Evolutionary conservation across 2,329 filamentous ascomycete genomes (phyloP).

Genomic region (Aquanectria penicillioides): DNA sequence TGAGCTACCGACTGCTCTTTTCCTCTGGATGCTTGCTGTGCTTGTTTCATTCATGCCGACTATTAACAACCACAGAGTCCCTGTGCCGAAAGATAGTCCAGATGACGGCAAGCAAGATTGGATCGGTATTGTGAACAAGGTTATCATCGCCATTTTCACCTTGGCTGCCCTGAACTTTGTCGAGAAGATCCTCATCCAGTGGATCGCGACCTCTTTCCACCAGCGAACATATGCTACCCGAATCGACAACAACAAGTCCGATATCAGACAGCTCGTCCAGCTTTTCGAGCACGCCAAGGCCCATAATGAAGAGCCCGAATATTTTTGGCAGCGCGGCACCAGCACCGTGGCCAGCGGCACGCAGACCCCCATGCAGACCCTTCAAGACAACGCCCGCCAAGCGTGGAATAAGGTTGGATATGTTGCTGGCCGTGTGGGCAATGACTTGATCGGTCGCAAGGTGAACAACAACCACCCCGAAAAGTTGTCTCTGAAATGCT

Average conservation of each 20-base stretch:
- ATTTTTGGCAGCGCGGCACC: conserved; percentile 56
- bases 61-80: conserved; percentile 68
- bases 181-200: conserved; percentile 93
- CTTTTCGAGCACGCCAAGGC: conserved; percentile 80
- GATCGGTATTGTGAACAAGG: conserved; percentile 84
- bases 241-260: conserved; percentile 92
- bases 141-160: conserved; percentile 87
- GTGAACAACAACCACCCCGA: conserved; percentile 79
- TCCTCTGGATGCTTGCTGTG: conserved; percentile 91
- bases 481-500: conserved; percentile 86
- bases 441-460: conserved; percentile 87
- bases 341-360: conserved; percentile 63
- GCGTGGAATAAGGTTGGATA: conserved; percentile 85
- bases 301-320: conserved; percentile 66
- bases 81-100: conserved; percentile 40
- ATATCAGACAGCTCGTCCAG: conserved; percentile 71
- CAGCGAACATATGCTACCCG: conserved; percentile 88
- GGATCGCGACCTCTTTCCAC: conserved; percentile 95
- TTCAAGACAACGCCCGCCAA: conserved; percentile 79
- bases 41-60: conserved; percentile 88
- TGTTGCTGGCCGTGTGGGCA: conserved; percentile 85
- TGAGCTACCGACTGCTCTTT: conserved; percentile 85
- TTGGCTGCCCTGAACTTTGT: conserved; percentile 82
- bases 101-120: conserved; percentile 68
- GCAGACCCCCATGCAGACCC: conserved; percentile 77